A percentile compares a stretch with the other conserved stretches of the same genome.
Conservation (phyloP, 2,329 filamentous ascomycete genomes). For the Sporothrix globosa region DNA sequence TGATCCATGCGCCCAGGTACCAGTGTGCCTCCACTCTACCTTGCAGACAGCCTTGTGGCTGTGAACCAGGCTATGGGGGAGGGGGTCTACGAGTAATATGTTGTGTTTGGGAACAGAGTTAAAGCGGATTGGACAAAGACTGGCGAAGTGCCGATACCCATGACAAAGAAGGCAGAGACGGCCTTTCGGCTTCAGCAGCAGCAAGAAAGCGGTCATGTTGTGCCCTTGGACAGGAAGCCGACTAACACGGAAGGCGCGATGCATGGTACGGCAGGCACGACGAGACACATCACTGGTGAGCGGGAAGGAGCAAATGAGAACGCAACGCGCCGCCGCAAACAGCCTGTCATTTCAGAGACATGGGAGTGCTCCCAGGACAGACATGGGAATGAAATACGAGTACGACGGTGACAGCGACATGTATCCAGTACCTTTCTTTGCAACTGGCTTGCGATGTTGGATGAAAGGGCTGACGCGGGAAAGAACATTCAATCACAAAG, state of each 20-base stretch:
- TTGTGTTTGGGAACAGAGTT: neutral
- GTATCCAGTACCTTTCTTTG: neutral
- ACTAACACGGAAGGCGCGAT: conserved; percentile 6
- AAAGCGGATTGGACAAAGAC: neutral
- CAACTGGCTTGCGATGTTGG: neutral
- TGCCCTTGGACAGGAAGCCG: neutral
- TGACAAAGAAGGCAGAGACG: neutral
- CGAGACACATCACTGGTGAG: neutral
- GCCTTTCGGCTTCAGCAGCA: no score
- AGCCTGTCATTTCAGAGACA: neutral
- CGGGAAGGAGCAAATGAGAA: neutral
- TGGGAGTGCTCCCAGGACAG: neutral
- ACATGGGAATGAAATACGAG: neutral
- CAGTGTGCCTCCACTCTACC: neutral
- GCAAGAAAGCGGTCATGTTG: neutral
- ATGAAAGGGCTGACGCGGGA: neutral
- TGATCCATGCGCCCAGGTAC: neutral
- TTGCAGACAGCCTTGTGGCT: conserved; percentile 20
- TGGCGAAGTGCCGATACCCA: neutral
- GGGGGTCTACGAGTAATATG: neutral
- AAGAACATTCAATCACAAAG: neutral
- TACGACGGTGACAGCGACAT: neutral
- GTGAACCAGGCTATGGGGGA: neutral
- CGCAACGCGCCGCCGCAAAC: neutral
- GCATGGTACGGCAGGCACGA: neutral